These are phyloP conservation scores for Suhomyces ambrosiae DNA, from an alignment of 1,139 yeast species.

Conservation along the genomic window DNA sequence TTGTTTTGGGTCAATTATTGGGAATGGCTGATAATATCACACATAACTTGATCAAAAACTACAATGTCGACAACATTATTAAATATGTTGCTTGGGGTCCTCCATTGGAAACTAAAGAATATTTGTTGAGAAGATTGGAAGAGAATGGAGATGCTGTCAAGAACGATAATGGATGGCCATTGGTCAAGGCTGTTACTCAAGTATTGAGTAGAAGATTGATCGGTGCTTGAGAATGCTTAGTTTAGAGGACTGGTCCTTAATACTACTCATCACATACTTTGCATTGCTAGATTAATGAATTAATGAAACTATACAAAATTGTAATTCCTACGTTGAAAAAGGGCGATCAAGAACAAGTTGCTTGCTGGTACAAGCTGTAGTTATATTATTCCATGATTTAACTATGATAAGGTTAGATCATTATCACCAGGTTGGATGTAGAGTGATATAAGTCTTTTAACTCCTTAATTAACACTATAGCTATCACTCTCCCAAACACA, in stretches of 20 bases:
- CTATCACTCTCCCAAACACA: conserved; percentile 11
- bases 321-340: no score
- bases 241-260: no score
- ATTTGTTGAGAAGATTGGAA: conserved; percentile 85
- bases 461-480: conserved; percentile 1
- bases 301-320: conserved; percentile 11
- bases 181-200: conserved; percentile 57
- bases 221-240: conserved; percentile 13
- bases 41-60: conserved; percentile 64
- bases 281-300: conserved; percentile 3
- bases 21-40: conserved; percentile 97
- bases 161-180: conserved; percentile 80
- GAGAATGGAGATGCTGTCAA: conserved; percentile 97
- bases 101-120: conserved; percentile 89
- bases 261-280: background rate
- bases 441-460: no score
- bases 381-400: no score
- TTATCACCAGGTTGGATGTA: no score
- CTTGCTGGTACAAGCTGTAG: no score
- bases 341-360: no score
- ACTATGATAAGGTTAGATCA: no score
- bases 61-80: conserved; percentile 73
- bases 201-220: conserved; percentile 47
- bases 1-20: conserved; percentile 85
- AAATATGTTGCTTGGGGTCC: conserved; percentile 99